Base-by-base conservation (phyloP, 257 asterid genomes). In the Striga asiatica region DNA sequence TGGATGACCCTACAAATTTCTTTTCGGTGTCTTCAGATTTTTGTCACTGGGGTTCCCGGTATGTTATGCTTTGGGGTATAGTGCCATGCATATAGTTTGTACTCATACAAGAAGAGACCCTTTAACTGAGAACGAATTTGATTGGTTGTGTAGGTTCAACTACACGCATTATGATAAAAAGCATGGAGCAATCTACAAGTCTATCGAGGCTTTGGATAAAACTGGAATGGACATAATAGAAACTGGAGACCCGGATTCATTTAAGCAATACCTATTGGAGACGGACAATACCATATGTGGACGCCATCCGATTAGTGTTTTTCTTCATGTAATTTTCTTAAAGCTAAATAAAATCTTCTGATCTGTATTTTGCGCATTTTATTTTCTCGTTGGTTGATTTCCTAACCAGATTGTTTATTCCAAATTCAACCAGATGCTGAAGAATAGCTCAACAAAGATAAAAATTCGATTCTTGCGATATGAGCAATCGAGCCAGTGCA, bases 41-140 rank as follows among this genome's bases (percentile, higher is more conserved):
- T 71, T 91, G 98, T 81, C 98, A 91, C 67, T 91, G 98, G 98
- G 98, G 98, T 41, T 72, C 97, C 38, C 78, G 98, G 98, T 87
- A 84, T 61, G 54, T 50, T 64, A 74, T 52, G 11, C 64, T 43
- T 32, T 4, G 6, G 54, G 37, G n/a, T n/a, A n/a, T n/a, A n/a
- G n/a, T n/a, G n/a, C n/a, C n/a, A n/a, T n/a, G n/a, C n/a, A n/a
- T n/a, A n/a, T n/a, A n/a, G n/a, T n/a, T n/a, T n/a, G n/a, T n/a
- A 19, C 56, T 14, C 18, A 8, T 34, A 5, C 23, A 29, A 6
- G 21, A 24, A 32, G 9, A 38, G 43, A 2, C 29, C 45, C 32
- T 31, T 27, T 37, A 29, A 27, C 47, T 31, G 56, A 37, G 6
- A 8, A 8, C 6, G 8, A 32, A 5, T 7, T 7, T 32, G 38